phyloP scores from a whole-genome alignment of 352 stramenopile species.

The Globisporangium cystogenes region DNA sequence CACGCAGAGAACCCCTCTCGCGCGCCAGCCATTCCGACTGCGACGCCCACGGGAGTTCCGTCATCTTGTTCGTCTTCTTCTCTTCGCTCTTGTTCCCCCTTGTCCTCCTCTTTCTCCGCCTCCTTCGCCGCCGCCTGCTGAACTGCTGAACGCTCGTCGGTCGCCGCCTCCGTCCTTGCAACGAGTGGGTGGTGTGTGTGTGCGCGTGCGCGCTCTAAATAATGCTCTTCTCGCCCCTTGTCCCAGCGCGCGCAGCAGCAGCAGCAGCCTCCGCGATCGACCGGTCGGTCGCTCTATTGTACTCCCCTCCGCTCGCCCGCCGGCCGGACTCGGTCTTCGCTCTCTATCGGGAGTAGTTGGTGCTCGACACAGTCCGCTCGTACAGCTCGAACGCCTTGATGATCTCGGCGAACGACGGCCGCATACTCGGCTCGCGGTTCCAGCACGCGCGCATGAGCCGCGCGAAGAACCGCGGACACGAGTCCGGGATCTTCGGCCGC shows the following conservation, averaged over 20 bases:
- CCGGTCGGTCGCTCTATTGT: not conserved
- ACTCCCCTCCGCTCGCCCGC: not conserved
- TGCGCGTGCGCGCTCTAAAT: not conserved
- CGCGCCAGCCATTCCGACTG: no score
- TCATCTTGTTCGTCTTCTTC: not conserved
- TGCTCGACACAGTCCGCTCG: slow-evolving; percentile 7
- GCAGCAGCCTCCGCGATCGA: not conserved
- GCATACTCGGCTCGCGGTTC: slow-evolving; percentile 60
- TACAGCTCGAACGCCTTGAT: slow-evolving; percentile 50
- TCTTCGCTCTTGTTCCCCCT: not conserved
- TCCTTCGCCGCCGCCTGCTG: no score
- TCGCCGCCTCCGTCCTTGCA: not conserved
- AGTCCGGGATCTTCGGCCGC: slow-evolving; percentile 52
- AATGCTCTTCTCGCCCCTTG: not conserved
- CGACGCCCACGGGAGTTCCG: not conserved
- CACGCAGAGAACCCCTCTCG: no score
- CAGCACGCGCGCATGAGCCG: slow-evolving; percentile 78
- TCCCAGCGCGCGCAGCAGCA: not conserved
- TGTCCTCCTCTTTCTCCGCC: not conserved
- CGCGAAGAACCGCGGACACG: slow-evolving; percentile 62
- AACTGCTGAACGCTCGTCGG: not conserved
- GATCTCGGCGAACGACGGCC: slow-evolving; percentile 66
- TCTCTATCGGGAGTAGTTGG: slow-evolving; percentile 8
- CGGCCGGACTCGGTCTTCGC: not conserved
- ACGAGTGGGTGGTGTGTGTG: not conserved